Base-by-base conservation (phyloP, 2,329 filamentous ascomycete species). In the Dendryphion nanum region DNA sequence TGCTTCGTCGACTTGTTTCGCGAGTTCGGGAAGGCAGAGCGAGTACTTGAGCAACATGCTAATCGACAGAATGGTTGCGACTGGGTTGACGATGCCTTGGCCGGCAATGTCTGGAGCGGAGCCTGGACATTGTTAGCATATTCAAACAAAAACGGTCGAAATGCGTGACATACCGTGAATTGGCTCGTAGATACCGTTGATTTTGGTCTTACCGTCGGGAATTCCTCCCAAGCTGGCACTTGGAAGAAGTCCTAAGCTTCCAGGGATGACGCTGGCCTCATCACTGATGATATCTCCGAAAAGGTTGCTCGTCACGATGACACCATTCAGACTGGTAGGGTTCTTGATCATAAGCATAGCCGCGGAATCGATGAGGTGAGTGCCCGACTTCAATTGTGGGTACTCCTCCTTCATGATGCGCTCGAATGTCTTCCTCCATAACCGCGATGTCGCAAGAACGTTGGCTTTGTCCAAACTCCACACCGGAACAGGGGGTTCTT, bases 341-440 rank as follows among this genome's bases (percentile, higher is more conserved):
- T 90, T 91, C 83, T 95, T 96, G 61, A 97, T 80, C 85, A 97
- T 89, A 54, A 96, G 75, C 90, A 97, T 96, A 50, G 91, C 91
- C n/a, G 91, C 91, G 40, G 82, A 88, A 72, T 97, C 91, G 63
- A 97, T 95, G 35, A 97, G 78, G 66, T 97, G 90, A 67, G 95
- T 91, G 50, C 83, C 81, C 30, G 94, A 72, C 72, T 86, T 80
- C 31, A 96, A 70, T 64, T 91, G 81, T 3, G 91, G 89, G 72
- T 94, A 97, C 75, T 96, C 91, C 50, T 83, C 83, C 52, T 77
- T 78, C 77, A 95, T 91, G 41, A 89, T 77, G 71, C 95, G 87
- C 28, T 79, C 82, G 30, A 95, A 85, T 2, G 86, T 85, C 73
- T 86, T 90, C 45, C 91, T 78, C 91, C 91, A 97, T 56, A 97